phyloP scores from a whole-genome alignment of 495 filamentous ascomycete species.

The Durotheca rogersii region DNA sequence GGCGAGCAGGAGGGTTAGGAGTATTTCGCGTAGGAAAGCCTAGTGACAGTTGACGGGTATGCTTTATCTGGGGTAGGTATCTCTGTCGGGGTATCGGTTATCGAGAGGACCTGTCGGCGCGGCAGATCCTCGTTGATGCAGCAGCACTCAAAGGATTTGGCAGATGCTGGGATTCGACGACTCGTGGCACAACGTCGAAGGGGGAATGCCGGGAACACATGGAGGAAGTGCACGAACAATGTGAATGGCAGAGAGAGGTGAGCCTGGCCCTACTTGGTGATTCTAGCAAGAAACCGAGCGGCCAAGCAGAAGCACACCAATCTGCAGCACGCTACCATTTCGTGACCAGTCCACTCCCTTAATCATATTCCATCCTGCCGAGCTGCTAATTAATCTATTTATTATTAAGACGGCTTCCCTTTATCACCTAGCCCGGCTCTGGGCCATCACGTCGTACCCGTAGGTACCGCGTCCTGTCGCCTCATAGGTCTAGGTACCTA shows the following conservation, averaged over 20 bases:
- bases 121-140: constrained; percentile 4
- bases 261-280: too few species aligned
- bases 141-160: constrained; percentile 4
- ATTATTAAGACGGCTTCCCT: too few species aligned
- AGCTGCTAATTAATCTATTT: too few species aligned
- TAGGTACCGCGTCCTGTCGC: too few species aligned
- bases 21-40: background rate
- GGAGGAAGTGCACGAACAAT: constrained; percentile 10
- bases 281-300: constrained; percentile 26
- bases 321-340: too few species aligned
- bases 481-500: too few species aligned
- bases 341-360: too few species aligned
- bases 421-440: too few species aligned
- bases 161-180: constrained; percentile 11
- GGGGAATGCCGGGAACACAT: constrained; percentile 11
- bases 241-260: constrained; percentile 1
- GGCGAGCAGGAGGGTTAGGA: constrained; percentile 1
- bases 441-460: too few species aligned
- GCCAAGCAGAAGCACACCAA: constrained; percentile 20
- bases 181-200: constrained; percentile 23
- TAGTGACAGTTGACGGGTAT: too few species aligned
- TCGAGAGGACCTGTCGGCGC: background rate
- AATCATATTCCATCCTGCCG: too few species aligned
- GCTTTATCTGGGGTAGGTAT: background rate
- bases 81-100: background rate